Conservation (phyloP, 2,329 filamentous ascomycete species). For the Exophiala sp. region DNA sequence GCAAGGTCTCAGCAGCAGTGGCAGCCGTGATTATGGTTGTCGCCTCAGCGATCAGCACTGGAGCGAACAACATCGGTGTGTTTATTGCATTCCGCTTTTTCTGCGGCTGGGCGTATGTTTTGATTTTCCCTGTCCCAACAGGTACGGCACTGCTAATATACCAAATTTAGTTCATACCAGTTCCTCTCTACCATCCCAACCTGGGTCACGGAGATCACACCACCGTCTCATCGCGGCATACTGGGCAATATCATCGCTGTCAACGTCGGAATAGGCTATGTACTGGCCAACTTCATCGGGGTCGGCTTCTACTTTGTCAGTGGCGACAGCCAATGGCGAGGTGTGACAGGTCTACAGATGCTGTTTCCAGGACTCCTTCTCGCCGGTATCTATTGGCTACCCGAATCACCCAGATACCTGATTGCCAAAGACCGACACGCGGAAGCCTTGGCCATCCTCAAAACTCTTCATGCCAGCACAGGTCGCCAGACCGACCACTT, state of each 20-base stretch:
- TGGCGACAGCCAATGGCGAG: not conserved
- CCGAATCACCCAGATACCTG: constrained; percentile 7
- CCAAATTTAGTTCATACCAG: not conserved
- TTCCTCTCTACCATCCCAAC: not conserved
- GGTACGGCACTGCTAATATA: not conserved
- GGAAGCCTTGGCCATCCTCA: constrained; percentile 43
- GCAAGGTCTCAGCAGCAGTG: not conserved
- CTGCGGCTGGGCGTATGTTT: constrained; percentile 10
- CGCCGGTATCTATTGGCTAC: not conserved
- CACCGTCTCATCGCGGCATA: constrained; percentile 41
- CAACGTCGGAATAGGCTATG: constrained; percentile 45
- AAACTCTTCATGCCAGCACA: constrained; percentile 34
- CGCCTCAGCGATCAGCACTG: constrained; percentile 1
- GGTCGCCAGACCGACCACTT: constrained; percentile 5
- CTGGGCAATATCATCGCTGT: constrained; percentile 32
- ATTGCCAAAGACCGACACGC: constrained; percentile 41
- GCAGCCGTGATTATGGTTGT: not conserved
- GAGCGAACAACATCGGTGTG: constrained; percentile 7
- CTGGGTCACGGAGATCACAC: constrained; percentile 75
- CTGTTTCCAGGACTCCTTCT: not conserved
- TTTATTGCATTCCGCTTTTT: constrained; percentile 16
- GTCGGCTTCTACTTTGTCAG: constrained; percentile 11
- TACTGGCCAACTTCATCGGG: constrained; percentile 40
- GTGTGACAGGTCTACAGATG: not conserved
- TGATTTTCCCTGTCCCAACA: not conserved